Evolutionary conservation across 2,329 filamentous ascomycete genomes (phyloP), one percentile per base, ranked within the genome.

Genomic region (Plectosphaerella cucumerina): DNA sequence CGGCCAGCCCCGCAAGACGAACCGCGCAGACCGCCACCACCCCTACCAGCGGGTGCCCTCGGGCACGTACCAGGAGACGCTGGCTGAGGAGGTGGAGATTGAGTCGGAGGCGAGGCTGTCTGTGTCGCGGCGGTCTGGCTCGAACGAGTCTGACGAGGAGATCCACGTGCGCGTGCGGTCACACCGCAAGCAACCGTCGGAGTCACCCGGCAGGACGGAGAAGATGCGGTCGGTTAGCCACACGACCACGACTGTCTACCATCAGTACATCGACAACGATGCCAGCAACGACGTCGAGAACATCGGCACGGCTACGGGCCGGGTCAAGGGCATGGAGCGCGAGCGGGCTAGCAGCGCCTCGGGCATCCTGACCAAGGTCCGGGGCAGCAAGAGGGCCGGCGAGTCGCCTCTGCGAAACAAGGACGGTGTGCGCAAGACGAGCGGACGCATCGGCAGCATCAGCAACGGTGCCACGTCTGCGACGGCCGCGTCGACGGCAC

Each of bases 1-100:
- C 1, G 94, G 94, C 3, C 94, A 99, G 67, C 94, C 94, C 23
- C 85, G 94, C 55, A 97, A 99, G 77, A 88, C 87, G 15, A 86
- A 85, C 57, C 85, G 90, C 51, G 80, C 84, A 53, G 90, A 92
- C 60, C 83, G 87, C 22, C 87, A 90, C 59, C 82, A 92, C 66
- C 84, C 87, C 11, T 89, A 92, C 68, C 72, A 83, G 48, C 79
- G 85, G 51, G 79, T 77, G 21, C 68, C 76, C 57, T 65, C 80
- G 26, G 26, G 26, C 26, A 31, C 26, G 12, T 66, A 71, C 47
- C 70, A 71, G 21, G 67, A 69, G 8, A 65, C 67, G 8, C 61
- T 67, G 2, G 73, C 74, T 50, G 81, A 81, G 55, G 73, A 80
- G 53, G 72, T 84, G 47, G 74, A 78, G 41, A 78, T 81, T 43